Evolutionary conservation across 306 rosid genomes (phyloP), one percentile per base, ranked within the genome.

Genomic region (Luffa aegyptiaca): DNA sequence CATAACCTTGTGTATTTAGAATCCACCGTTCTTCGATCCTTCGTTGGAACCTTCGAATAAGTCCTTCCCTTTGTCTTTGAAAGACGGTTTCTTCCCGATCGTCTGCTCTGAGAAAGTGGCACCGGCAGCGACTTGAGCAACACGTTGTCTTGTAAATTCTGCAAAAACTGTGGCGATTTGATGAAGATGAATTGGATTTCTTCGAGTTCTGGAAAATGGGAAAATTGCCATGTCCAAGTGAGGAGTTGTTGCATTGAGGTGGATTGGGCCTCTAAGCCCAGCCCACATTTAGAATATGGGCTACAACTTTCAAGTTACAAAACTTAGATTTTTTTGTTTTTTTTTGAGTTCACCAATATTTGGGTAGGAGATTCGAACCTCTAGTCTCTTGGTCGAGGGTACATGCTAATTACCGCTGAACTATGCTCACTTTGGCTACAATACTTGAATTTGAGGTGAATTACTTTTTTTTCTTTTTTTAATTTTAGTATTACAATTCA

Each of bases 1-100:
- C 98, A 95, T 94, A 44, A 33, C 18, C 75, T 79, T 49, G 9
- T 62, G 31, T 64, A 20, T 12, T 31, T 2, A 45, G 26, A 63
- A 77, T 59, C 39, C 51, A 48, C n/a, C 21, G 10, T 6, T 66
- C 33, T 39, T 65, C 72, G 48, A 65, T 64, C 46, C 71, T 64
- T 64, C 9, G 46, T 26, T 1, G 31, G 31, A 26, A 26, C 71
- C 59, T 55, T 9, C 59, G 59, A 56, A 18, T 2, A 16, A 18
- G 3, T 20, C 11, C 70, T 35, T 31, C 17, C 1, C n/a, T 12
- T 31, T 64, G 21, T 14, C 10, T 14, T 8, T 20, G 21, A 8
- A 58, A 20, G 5, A 58, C 4, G 35, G 33, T 1, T 2, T 58
- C 21, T 39, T 21, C 6, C 74, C 49, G 49, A 66, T 66, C 33